Base-by-base conservation (phyloP, 306 rosid genomes). In the Senna siamea region DNA sequence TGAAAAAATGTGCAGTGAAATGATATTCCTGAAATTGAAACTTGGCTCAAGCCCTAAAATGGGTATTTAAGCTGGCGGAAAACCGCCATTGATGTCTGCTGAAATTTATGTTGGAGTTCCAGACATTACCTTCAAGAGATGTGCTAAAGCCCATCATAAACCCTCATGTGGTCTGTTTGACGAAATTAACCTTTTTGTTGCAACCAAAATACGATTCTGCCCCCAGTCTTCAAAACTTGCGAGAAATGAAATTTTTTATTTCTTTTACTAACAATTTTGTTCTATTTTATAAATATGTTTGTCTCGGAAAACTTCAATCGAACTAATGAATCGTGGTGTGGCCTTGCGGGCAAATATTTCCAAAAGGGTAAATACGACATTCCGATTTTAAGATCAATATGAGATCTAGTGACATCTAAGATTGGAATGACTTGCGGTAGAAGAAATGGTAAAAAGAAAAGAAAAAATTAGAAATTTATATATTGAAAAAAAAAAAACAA, bases 141-240 rank as follows among this genome's bases (percentile, higher is more conserved):
- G 62, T 46, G 55, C 65, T 67, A 86, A 89, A 92, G 88, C 97
- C 97, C 97, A 83, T 72, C 89, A 70, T 83, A 89, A 89, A 92
- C 91, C 97, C 96, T 82, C 72, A 61, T 3, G 38, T 14, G 13
- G 1, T 53, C 0, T 52, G 34, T 58, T 75, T 67, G 53, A 66
- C 81, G 17, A 85, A 78, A 81, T 5, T 75, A 17, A 14, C 83
- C 81, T 17, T 9, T 0, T 9, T n/a, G 47, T 18, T 8, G 8
- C 15, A 5, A 5, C 34, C 2, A 1, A 75, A 79, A 52, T 53
- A 61, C 79, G 19, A 12, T 15, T 59, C 44, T 34, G 56, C 60
- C 78, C 74, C 47, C 67, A 4, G 48, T 13, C 19, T 28, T 30
- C 10, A 7, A 6, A 58, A 3, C 10, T 5, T 13, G 23, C 2